A percentile compares a stretch with the other conserved stretches of the same genome.
phyloP scores from a whole-genome alignment of 148 eudicot species.

The Hydrangea macrophylla region DNA sequence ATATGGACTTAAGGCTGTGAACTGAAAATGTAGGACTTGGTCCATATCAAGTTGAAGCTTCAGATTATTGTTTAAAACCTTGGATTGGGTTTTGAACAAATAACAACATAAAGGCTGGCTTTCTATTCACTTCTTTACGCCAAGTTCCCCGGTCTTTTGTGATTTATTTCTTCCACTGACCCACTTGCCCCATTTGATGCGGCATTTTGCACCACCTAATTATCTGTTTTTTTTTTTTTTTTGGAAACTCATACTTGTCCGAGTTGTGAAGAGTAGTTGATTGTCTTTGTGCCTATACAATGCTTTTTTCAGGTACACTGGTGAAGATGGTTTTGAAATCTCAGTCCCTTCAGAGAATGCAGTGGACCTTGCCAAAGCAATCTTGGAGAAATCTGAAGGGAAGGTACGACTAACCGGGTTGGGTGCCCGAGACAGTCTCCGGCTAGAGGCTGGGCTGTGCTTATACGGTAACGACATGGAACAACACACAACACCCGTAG shows the following conservation, averaged over 20 bases:
- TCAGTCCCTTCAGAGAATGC: constrained; percentile 84
- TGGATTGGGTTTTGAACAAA: background rate
- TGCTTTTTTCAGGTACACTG: constrained; percentile 68
- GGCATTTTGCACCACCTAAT: background rate
- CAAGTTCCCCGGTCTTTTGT: background rate
- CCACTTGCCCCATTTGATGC: background rate
- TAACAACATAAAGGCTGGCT: background rate
- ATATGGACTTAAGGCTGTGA: background rate
- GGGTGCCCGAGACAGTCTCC: constrained; percentile 96
- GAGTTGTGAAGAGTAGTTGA: background rate
- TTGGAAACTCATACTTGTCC: too few species aligned
- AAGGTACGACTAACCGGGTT: too few species aligned
- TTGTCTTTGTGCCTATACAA: constrained; percentile 5
- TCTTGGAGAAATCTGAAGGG: too few species aligned
- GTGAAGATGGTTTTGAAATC: constrained; percentile 97
- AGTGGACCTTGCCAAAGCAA: constrained; percentile 75
- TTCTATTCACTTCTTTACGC: background rate
- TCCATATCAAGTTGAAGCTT: too few species aligned
- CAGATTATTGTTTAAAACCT: background rate
- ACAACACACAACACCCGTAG: constrained; percentile 86
- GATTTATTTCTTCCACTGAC: background rate
- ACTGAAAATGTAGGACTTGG: too few species aligned
- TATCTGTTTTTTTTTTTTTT: background rate
- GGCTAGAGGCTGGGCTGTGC: constrained; percentile 92
- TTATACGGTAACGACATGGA: constrained; percentile 92